These are phyloP conservation scores for Blastobotrys americana DNA, from an alignment of 805 yeast genomes.

Conservation along the genomic window DNA sequence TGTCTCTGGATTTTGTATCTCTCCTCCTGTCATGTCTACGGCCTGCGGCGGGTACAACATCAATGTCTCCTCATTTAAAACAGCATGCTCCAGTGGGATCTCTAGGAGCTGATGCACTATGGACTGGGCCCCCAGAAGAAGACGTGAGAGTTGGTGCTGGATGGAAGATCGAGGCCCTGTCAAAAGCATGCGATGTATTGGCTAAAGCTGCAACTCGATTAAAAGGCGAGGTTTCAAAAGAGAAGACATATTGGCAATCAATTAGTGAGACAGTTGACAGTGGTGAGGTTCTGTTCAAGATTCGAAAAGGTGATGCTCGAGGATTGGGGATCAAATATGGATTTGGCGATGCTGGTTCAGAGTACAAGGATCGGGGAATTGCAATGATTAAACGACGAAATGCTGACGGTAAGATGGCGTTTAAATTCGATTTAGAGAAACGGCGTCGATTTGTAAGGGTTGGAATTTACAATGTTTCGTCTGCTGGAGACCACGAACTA, in stretches of 20 bases:
- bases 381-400: conserved; percentile 59
- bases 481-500: conserved; percentile 8
- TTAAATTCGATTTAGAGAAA: conserved; percentile 34
- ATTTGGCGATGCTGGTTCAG: conserved; percentile 84
- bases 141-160: conserved; percentile 51
- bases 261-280: conserved; percentile 34
- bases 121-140: conserved; percentile 22
- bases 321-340: conserved; percentile 82
- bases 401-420: conserved; percentile 38
- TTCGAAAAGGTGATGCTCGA: conserved; percentile 48
- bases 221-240: conserved; percentile 48
- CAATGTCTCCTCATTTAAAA: conserved; percentile 79
- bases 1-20: conserved; percentile 82
- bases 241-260: conserved; percentile 61
- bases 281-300: conserved; percentile 61
- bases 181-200: conserved; percentile 46
- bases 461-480: conserved; percentile 41
- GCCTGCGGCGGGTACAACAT: conserved; percentile 79
- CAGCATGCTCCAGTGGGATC: conserved; percentile 73
- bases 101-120: conserved; percentile 35
- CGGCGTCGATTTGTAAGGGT: conserved; percentile 49
- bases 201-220: conserved; percentile 46
- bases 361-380: conserved; percentile 62
- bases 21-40: conserved; percentile 69
- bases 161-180: conserved; percentile 74